Percentiles rank a stretch among this genome's conserved stretches.
Evolutionary conservation across 768 basidiomycete genomes (phyloP).

Genomic region (Baorangia bicolor): DNA sequence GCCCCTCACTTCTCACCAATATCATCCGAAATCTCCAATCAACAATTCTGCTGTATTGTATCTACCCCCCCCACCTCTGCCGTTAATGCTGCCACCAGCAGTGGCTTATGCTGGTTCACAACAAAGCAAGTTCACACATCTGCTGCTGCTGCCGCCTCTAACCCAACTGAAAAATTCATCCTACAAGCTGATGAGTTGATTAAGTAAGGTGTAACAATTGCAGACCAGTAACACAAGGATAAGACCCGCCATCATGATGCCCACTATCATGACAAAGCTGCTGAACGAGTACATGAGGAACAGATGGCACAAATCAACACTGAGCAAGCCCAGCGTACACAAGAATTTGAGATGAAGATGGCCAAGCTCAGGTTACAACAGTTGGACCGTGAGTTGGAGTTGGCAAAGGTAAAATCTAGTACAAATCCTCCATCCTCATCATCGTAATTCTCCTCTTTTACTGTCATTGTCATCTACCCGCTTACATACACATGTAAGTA

Average conservation of each 20-base stretch:
- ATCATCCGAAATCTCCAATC: neutral
- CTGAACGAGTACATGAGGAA: too few relatives aligned
- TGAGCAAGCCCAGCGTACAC: too few relatives aligned
- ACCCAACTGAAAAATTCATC: neutral
- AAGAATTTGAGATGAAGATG: too few relatives aligned
- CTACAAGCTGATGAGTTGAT: neutral
- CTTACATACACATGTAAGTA: too few relatives aligned
- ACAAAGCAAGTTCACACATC: neutral
- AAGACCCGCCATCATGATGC: neutral
- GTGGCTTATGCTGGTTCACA: neutral
- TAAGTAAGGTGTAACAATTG: neutral
- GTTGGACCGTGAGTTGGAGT: too few relatives aligned
- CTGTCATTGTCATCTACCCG: too few relatives aligned
- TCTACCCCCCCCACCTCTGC: neutral
- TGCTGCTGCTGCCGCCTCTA: neutral
- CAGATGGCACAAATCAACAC: too few relatives aligned
- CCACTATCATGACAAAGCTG: too few relatives aligned
- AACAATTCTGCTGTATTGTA: rapidly evolving
- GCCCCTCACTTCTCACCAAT: neutral
- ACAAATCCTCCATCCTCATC: too few relatives aligned
- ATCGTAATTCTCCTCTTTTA: too few relatives aligned
- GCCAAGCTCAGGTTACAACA: too few relatives aligned
- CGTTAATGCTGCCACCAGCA: neutral
- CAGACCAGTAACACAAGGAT: neutral
- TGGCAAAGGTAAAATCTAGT: too few relatives aligned